Conservation (phyloP, 2,329 filamentous ascomycete species). For the Ambrosiella cleistominuta region DNA sequence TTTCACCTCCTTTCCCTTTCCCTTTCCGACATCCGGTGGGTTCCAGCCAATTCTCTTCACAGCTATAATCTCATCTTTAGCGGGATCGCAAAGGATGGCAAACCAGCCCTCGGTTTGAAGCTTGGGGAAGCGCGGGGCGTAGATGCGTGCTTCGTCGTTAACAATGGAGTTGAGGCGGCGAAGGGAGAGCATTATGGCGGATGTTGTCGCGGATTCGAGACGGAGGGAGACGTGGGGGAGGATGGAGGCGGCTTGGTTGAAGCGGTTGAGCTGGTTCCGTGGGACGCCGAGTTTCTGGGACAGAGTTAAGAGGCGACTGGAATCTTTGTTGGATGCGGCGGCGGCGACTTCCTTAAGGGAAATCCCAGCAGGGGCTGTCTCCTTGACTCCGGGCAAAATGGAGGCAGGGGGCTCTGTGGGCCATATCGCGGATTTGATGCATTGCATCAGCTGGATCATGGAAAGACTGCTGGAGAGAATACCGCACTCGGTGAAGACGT, state of each 20-base stretch:
- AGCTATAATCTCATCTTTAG: slow-evolving; percentile 60
- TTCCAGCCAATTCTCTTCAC: slow-evolving; percentile 73
- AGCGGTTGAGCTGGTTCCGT: slow-evolving; percentile 25
- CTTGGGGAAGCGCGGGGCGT: slow-evolving; percentile 80
- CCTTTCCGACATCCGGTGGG: slow-evolving; percentile 14
- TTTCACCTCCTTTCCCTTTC: slow-evolving; percentile 15
- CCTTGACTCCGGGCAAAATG: slow-evolving; percentile 55
- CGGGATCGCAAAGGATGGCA: slow-evolving; percentile 51
- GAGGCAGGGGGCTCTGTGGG: slow-evolving; percentile 62
- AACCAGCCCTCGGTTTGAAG: slow-evolving; percentile 91
- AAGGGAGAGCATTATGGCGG: slow-evolving; percentile 44
- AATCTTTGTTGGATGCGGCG: slow-evolving; percentile 15
- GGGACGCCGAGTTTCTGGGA: slow-evolving; percentile 34
- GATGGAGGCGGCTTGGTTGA: slow-evolving; percentile 40
- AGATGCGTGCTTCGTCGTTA: slow-evolving; percentile 56
- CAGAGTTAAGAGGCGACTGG: slow-evolving; percentile 19
- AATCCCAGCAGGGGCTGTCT: slow-evolving; percentile 21
- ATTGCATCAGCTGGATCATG: slow-evolving; percentile 77
- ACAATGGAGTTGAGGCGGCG: slow-evolving; percentile 47
- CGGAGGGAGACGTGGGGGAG: slow-evolving; percentile 52
- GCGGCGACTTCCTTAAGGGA: slow-evolving; percentile 27
- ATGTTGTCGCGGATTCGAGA: slow-evolving; percentile 22
- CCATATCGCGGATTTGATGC: slow-evolving; percentile 86
- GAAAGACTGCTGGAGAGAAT: slow-evolving; percentile 57
- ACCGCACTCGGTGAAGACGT: slow-evolving; percentile 81